phyloP scores from a whole-genome alignment of 108 stramenopile genomes.

The Cylindrotheca fusiformis region DNA sequence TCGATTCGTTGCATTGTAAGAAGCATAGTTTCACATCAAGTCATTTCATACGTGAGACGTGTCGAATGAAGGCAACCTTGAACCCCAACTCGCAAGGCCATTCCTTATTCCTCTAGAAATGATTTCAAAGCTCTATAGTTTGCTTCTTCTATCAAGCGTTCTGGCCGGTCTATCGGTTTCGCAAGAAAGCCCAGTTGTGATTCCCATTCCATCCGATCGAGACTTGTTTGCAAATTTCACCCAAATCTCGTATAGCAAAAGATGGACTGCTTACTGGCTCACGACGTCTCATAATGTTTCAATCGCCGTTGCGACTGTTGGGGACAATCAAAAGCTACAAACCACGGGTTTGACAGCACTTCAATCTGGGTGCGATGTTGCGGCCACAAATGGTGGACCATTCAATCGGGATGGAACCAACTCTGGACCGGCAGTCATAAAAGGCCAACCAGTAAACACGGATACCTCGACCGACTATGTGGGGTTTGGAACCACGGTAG shows the following conservation, averaged over 20 bases:
- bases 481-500: constrained; percentile 18
- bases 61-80: no score
- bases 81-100: no score
- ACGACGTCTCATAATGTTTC: not conserved
- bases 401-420: constrained; percentile 30
- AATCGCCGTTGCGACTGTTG: not conserved
- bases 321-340: not conserved
- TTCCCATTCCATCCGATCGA: not conserved
- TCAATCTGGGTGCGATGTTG: constrained; percentile 19
- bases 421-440: constrained; percentile 15
- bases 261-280: not conserved
- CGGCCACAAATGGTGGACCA: constrained; percentile 42
- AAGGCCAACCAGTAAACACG: constrained; percentile 13
- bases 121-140: no score
- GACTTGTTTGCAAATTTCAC: not conserved
- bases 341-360: not conserved
- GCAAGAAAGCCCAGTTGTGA: not conserved
- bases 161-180: no score
- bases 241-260: not conserved
- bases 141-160: no score
- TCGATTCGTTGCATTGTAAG: no score
- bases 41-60: no score
- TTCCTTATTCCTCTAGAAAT: no score
- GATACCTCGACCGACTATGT: constrained; percentile 7
- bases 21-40: no score